phyloP scores from a whole-genome alignment of 2,329 filamentous ascomycete species.

The Ascochyta clinopodiicola region DNA sequence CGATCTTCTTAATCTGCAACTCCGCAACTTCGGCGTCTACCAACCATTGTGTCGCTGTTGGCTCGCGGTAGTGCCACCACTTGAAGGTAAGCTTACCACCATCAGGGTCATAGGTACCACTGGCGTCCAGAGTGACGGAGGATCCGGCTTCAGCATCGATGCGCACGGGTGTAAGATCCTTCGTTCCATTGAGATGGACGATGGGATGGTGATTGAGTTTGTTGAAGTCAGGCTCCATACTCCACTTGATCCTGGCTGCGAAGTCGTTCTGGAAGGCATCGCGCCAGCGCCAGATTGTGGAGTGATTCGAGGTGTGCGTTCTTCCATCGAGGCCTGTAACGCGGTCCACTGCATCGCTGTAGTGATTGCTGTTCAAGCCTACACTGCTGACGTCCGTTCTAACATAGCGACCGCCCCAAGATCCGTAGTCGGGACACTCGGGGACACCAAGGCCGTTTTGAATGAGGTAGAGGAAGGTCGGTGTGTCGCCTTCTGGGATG shows the following conservation, averaged over 20 bases:
- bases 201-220: constrained; percentile 58
- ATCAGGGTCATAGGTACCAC: constrained; percentile 57
- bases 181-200: constrained; percentile 51
- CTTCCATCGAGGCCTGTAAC: constrained; percentile 44
- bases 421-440: constrained; percentile 57
- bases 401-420: constrained; percentile 59
- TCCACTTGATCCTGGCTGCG: constrained; percentile 58
- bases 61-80: constrained; percentile 59
- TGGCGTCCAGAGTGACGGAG: constrained; percentile 54
- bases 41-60: constrained; percentile 54
- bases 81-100: constrained; percentile 53
- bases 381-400: constrained; percentile 44
- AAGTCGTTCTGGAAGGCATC: constrained; percentile 61
- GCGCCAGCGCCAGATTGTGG: constrained; percentile 62
- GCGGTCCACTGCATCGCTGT: constrained; percentile 48
- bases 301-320: constrained; percentile 53
- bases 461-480: constrained; percentile 58
- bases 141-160: constrained; percentile 52
- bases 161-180: constrained; percentile 48
- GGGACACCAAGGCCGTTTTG: constrained; percentile 57
- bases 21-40: constrained; percentile 51
- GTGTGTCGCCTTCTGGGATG: constrained; percentile 63
- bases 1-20: constrained; percentile 42
- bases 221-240: constrained; percentile 41
- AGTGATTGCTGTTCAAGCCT: constrained; percentile 45